phyloP scores from a whole-genome alignment of 192 early-diverging fungal genomes.

The Umbelopsis vinacea region DNA sequence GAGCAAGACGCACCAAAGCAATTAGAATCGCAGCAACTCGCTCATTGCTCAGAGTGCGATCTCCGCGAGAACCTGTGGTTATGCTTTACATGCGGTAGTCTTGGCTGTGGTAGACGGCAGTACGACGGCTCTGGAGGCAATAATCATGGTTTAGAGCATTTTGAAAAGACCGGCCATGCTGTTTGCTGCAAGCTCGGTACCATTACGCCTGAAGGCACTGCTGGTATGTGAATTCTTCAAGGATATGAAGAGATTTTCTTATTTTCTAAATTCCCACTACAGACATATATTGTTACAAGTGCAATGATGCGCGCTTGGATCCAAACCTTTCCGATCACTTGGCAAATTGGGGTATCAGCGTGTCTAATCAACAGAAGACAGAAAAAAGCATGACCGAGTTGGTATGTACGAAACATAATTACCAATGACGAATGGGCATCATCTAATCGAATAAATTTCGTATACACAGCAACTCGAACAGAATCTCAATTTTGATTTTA shows the following conservation, averaged over 20 bases:
- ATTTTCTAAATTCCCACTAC: conserved; percentile 9
- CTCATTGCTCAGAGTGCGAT: conserved; percentile 83
- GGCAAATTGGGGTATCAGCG: conserved; percentile 87
- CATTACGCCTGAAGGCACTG: conserved; percentile 96
- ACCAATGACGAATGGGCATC: not conserved
- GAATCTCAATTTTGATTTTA: conserved; percentile 96
- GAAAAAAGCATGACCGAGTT: conserved; percentile 92
- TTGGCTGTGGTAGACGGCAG: conserved; percentile 94
- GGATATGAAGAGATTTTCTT: not conserved
- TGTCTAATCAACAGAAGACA: conserved; percentile 83
- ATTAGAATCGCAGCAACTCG: conserved; percentile 55
- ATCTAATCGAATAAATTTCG: not conserved
- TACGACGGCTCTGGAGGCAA: conserved; percentile 93
- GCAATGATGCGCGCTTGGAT: conserved; percentile 84
- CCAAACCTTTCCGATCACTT: conserved; percentile 80
- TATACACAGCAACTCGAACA: conserved; percentile 84
- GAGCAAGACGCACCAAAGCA: conserved; percentile 61
- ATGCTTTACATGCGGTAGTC: conserved; percentile 90
- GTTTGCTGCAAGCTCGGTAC: conserved; percentile 93
- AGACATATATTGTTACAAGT: conserved; percentile 87
- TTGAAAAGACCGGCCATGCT: conserved; percentile 76
- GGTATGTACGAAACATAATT: conserved; percentile 45
- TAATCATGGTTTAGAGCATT: conserved; percentile 89
- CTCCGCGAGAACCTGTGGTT: conserved; percentile 95
- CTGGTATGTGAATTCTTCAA: conserved; percentile 56